These are phyloP conservation scores for Termitomyces sp. DNA, from an alignment of 768 basidiomycete genomes.

Conservation along the genomic window DNA sequence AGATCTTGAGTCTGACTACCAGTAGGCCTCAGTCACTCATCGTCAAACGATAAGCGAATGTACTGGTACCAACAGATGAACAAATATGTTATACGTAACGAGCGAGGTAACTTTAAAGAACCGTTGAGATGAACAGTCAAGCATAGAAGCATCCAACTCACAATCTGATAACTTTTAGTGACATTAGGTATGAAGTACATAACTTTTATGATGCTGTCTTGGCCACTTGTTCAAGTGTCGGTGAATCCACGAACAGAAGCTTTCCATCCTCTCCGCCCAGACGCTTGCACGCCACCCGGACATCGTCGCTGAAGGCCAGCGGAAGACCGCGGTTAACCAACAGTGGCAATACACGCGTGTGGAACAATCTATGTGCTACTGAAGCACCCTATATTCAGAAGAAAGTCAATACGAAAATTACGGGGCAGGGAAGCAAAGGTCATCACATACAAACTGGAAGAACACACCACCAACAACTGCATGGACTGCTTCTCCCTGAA, in stretches of 20 bases:
- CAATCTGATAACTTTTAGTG: constrained; percentile 13
- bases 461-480: constrained; percentile 25
- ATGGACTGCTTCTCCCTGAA: constrained; percentile 6
- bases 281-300: constrained; percentile 10
- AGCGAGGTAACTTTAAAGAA: constrained; percentile 4
- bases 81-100: constrained; percentile 7
- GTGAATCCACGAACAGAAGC: constrained; percentile 18
- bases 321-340: not conserved
- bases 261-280: constrained; percentile 44
- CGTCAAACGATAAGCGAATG: not conserved
- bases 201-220: constrained; percentile 2
- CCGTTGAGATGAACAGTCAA: constrained; percentile 12
- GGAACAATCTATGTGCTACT: not conserved
- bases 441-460: constrained; percentile 66
- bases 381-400: not conserved
- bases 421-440: not conserved
- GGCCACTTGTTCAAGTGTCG: not conserved
- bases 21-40: not conserved
- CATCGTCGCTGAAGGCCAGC: not conserved
- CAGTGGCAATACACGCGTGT: not conserved
- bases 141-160: constrained; percentile 1
- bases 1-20: not conserved
- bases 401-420: not conserved
- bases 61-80: not conserved
- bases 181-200: constrained; percentile 5